Evolutionary conservation across 2,329 filamentous ascomycete genomes (phyloP).

Genomic region (Pseudogymnoascus destructans): DNA sequence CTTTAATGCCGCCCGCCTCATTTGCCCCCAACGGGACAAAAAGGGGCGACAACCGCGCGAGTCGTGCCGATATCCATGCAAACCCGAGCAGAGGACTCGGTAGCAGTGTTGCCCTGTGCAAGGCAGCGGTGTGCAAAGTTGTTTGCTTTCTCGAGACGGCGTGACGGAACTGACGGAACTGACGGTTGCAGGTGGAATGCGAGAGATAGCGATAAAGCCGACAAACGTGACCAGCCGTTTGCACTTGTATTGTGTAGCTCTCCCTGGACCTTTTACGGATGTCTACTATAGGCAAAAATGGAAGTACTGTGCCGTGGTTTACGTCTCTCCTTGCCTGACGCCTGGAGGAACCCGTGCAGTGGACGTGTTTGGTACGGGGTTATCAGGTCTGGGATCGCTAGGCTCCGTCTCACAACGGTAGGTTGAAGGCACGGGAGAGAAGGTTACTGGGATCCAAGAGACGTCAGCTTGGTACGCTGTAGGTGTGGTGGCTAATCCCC

Average conservation of each 20-base stretch:
- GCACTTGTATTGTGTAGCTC: background rate
- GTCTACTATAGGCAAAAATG: background rate
- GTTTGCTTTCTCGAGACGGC: background rate
- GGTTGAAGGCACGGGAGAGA: background rate
- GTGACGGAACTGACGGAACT: background rate
- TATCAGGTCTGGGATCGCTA: background rate
- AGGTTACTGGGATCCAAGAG: background rate
- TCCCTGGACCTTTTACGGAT: background rate
- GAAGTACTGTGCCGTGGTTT: background rate
- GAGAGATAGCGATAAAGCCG: background rate
- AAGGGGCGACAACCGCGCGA: background rate
- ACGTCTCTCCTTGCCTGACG: background rate
- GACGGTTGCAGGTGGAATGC: background rate
- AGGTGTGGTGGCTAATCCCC: constrained; percentile 6
- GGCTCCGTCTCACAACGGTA: background rate
- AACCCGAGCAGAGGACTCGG: background rate
- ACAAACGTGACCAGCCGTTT: constrained; percentile 4
- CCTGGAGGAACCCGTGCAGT: background rate
- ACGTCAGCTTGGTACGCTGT: background rate
- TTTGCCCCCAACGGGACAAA: background rate
- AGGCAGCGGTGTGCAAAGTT: background rate
- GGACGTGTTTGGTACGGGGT: background rate
- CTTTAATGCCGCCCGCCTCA: background rate
- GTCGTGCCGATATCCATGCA: background rate
- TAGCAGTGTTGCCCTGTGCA: background rate